Conservation (phyloP, 176 grass and related monocot species). For the Musa itinerans region DNA sequence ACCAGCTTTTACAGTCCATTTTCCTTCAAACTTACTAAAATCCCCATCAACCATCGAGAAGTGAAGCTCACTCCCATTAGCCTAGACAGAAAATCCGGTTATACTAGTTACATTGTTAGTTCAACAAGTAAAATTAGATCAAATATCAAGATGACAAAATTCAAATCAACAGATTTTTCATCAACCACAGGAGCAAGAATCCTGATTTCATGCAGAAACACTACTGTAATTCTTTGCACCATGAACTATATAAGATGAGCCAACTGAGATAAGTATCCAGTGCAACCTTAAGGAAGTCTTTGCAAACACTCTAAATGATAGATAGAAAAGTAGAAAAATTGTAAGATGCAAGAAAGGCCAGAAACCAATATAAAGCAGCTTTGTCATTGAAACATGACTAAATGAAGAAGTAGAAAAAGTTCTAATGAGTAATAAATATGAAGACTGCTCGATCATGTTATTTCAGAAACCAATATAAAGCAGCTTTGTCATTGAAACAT, state of each 20-base stretch:
- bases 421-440: not conserved
- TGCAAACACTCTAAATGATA: not conserved
- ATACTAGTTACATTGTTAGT: not conserved
- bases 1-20: conserved; percentile 75
- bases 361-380: not conserved
- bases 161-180: not conserved
- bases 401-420: not conserved
- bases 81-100: conserved; percentile 19
- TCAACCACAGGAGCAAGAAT: too few species aligned
- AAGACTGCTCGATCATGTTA: not conserved
- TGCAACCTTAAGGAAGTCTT: not conserved
- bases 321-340: not conserved
- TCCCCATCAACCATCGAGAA: conserved; percentile 94
- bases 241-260: not conserved
- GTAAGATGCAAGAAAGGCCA: not conserved
- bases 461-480: not conserved
- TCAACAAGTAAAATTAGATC: not conserved
- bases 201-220: too few species aligned
- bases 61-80: conserved; percentile 69
- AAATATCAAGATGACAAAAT: conserved; percentile 1
- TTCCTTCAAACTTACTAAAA: conserved; percentile 97
- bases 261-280: not conserved
- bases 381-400: not conserved
- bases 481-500: not conserved
- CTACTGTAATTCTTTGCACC: not conserved